phyloP scores from a whole-genome alignment of 108 stramenopile species.

The Cyclotella kingstonii region DNA sequence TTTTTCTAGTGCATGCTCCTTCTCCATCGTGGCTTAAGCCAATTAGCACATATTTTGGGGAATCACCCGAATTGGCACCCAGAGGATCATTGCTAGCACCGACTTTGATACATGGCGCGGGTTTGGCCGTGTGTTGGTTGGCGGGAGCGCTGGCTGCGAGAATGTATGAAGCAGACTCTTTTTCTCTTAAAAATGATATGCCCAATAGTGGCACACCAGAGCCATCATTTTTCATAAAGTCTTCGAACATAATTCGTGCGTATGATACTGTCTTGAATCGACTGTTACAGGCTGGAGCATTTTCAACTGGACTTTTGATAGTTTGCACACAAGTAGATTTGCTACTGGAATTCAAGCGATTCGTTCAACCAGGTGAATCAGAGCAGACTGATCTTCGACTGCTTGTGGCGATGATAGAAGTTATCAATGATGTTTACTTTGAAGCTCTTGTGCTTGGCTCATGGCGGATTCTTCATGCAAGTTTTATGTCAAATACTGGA shows the following conservation, averaged over 20 bases:
- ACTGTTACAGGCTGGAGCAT: constrained; percentile 69
- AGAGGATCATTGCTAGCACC: constrained; percentile 76
- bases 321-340: constrained; percentile 75
- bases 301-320: constrained; percentile 71
- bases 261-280: constrained; percentile 29
- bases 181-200: constrained; percentile 11
- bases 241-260: background rate
- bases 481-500: constrained; percentile 17
- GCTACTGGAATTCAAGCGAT: constrained; percentile 54
- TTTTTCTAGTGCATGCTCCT: constrained; percentile 46
- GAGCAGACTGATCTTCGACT: constrained; percentile 50
- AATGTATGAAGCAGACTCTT: constrained; percentile 61
- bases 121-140: constrained; percentile 74
- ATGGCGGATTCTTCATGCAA: constrained; percentile 61
- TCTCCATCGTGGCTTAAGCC: constrained; percentile 75
- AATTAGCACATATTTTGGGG: constrained; percentile 28
- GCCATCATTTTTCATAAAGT: background rate
- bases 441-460: constrained; percentile 53
- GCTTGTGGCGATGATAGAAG: constrained; percentile 52
- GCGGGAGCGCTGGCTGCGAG: constrained; percentile 68
- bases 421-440: constrained; percentile 74
- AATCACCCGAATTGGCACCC: constrained; percentile 24
- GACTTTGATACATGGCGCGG: constrained; percentile 75
- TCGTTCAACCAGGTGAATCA: constrained; percentile 68
- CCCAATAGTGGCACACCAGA: background rate